Conservation (phyloP, 305 asterid species). For the Lippia alba region DNA sequence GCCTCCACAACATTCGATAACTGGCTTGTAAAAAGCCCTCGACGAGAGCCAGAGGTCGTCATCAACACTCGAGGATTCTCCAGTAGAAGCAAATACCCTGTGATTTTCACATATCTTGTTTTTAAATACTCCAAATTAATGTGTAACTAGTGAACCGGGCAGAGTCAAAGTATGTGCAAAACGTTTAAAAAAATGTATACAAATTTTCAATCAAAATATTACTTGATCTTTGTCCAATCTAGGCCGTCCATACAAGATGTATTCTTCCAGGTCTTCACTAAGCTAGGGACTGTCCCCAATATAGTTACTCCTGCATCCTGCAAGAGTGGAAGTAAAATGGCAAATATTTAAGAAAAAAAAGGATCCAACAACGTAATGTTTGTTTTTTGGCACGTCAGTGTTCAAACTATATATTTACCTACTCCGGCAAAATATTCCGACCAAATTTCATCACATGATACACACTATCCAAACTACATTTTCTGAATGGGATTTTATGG, state of each 20-base stretch:
- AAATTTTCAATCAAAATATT: conserved; percentile 22
- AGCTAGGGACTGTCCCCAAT: conserved; percentile 96
- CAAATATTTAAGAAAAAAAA: conserved; percentile 10
- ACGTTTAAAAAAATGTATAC: conserved; percentile 9
- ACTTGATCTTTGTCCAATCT: conserved; percentile 93
- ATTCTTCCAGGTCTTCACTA: conserved; percentile 94
- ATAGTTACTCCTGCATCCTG: conserved; percentile 91
- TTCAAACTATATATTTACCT: no score
- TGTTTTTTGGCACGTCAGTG: no score
- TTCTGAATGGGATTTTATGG: no score
- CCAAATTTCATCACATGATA: no score
- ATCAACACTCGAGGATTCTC: conserved; percentile 88
- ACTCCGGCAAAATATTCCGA: no score
- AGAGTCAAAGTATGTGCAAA: no score
- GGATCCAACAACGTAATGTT: no score
- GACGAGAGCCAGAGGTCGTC: conserved; percentile 99
- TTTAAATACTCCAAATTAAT: no score
- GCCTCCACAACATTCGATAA: conserved; percentile 94
- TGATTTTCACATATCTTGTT: no score
- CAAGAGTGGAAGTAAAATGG: conserved; percentile 29
- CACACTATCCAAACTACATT: no score
- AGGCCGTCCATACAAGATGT: conserved; percentile 82
- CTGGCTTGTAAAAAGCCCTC: conserved; percentile 75
- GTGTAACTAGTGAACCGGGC: no score
- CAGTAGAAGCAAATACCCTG: conserved; percentile 80